phyloP scores from a whole-genome alignment of 2,329 filamentous ascomycete species.

The Neonectria punicea region DNA sequence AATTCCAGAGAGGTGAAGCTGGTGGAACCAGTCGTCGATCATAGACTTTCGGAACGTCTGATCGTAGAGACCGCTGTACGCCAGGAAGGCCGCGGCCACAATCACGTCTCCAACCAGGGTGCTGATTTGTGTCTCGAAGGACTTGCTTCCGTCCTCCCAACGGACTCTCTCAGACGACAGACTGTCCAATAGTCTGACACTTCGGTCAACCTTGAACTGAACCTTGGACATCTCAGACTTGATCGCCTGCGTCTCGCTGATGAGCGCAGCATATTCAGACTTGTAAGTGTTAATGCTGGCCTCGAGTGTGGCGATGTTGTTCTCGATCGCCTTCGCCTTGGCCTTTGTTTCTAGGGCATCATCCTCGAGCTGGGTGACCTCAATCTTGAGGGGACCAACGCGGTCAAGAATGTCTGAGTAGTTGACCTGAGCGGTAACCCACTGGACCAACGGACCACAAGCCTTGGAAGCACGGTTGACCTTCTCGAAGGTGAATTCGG shows the following conservation, averaged over 20 bases:
- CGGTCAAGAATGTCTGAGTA: slow-evolving; percentile 98
- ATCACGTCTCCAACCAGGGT: slow-evolving; percentile 96
- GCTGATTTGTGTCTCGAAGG: slow-evolving; percentile 97
- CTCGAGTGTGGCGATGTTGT: slow-evolving; percentile 85
- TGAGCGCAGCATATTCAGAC: slow-evolving; percentile 92
- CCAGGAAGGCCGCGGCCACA: slow-evolving; percentile 95
- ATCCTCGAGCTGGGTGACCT: slow-evolving; percentile 88
- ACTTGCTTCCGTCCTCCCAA: slow-evolving; percentile 98
- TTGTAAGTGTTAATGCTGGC: slow-evolving; percentile 95
- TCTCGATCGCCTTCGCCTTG: slow-evolving; percentile 89
- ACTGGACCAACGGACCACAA: slow-evolving; percentile 95
- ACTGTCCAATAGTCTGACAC: slow-evolving; percentile 92
- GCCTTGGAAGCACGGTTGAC: slow-evolving; percentile 97
- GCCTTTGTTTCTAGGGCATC: slow-evolving; percentile 92
- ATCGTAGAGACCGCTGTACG: slow-evolving; percentile 96
- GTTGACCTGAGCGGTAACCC: slow-evolving; percentile 95
- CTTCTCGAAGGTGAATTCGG: slow-evolving; percentile 95
- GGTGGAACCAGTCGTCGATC: slow-evolving; percentile 97
- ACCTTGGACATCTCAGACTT: slow-evolving; percentile 96
- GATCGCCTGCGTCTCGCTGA: slow-evolving; percentile 97
- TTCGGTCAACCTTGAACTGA: slow-evolving; percentile 97
- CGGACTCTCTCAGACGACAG: slow-evolving; percentile 91
- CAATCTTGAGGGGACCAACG: slow-evolving; percentile 90
- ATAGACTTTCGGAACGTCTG: slow-evolving; percentile 98
- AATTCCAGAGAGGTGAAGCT: slow-evolving; percentile 92